Base-by-base conservation (phyloP, 257 asterid genomes). In the Fraxinus excelsior region DNA sequence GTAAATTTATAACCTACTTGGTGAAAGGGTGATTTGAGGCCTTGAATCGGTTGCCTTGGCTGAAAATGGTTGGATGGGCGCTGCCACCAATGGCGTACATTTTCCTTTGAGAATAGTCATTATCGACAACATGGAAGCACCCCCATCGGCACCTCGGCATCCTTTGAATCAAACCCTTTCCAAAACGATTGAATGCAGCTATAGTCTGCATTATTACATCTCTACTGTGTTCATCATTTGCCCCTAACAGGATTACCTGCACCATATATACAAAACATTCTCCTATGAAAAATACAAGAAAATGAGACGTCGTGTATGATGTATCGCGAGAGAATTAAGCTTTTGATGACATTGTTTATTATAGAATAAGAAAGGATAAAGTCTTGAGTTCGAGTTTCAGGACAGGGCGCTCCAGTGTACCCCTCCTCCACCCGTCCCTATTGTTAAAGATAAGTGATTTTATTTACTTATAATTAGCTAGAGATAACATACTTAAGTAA, bases 171-270 rank as follows among this genome's bases (percentile, higher is more conserved):
- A 84, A 69, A 7, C 86, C 84, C 81, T 82, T 84, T 0, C 90
- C 89, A 6, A 88, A 88, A 60, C 84, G 90, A 67, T 88, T 1
- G 29, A 84, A 88, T 5, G 92, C 90, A 8, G 84, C 73, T 0
- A 90, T 88, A 1, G 86, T 67, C 67, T 88, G 92, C 92, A 88
- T 88, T 8, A 74, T 75, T 58, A 25, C 49, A 78, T 88, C 91
- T 1, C 8, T 10, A 0, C 76, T 21, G 51, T 46, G 65, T 1
- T 1, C n/a, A 19, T 85, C 89, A 1, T 37, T 67, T 0, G 79
- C 81, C 0, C 89, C 87, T 2, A 86, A 86, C 14, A 86, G 84
- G 81, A 86, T 51, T 6, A 76, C 83, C 88, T 84, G 40, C 72
- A 64, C 11, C 13, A 0, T 26, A 5, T 68, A 18, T 19, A 21